Base-by-base conservation (phyloP, 164 flowering plant species). In the Vitis rupestris region DNA sequence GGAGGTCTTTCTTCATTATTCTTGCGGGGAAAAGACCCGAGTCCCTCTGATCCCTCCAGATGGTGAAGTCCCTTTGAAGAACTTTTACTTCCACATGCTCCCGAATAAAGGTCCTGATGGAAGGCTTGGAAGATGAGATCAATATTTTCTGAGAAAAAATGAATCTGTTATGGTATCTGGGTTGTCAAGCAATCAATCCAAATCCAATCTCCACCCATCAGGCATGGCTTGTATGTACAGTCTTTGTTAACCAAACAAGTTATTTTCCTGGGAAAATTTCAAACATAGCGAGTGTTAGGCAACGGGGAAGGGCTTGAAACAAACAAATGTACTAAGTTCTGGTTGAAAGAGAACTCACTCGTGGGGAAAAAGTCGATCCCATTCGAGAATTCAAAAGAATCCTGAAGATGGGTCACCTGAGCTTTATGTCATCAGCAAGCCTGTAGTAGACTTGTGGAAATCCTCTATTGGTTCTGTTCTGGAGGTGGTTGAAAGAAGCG, bases 401-500 rank as follows among this genome's bases (percentile, higher is more conserved):
- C 70, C 74, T n/a, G 53, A 50, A 74, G 71, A 60, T 54, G 44
- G 48, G 49, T 63, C 58, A 59, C 75, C 60, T 16, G 52, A 53
- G 72, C 75, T 63, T 16, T 3, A 11, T 72, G 63, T 73, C 72
- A 66, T 73, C 64, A 51, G 64, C 57, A 71, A 59, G 68, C 58
- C 58, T 49, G 50, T 30, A 63, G 44, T 50, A 29, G 17, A 37
- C 4, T 6, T 37, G 6, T 37, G 44, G 44, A 49, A 70, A 12
- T 72, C 63, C 53, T 51, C 75, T 78, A 75, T 30, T 69, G 64
- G 59, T 69, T 78, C 48, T 68, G 67, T 59, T 74, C 65, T 50
- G 79, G 61, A 29, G 52, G 57, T 9, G 74, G 66, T 54, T 79
- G 74, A 79, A 91, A 80, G 77, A 89, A 90, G 13, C 88, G 93